These are phyloP conservation scores for Tephrocybe sp. DNA, from an alignment of 768 basidiomycete species.

Conservation along the genomic window DNA sequence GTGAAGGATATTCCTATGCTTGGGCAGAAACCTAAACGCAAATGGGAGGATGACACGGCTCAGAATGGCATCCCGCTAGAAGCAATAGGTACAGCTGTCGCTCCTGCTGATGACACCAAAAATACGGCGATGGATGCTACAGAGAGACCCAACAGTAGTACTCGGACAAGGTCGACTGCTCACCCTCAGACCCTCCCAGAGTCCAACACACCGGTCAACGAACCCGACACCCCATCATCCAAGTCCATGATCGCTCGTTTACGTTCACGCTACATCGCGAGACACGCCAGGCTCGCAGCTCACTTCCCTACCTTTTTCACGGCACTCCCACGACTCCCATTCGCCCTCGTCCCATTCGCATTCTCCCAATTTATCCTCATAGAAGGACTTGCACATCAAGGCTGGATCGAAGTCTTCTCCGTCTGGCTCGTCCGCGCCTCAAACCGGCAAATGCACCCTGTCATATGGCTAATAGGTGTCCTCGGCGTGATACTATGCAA, in stretches of 20 bases:
- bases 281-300: constrained; percentile 19
- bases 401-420: constrained; percentile 87
- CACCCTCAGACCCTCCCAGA: neutral
- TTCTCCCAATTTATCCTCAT: constrained; percentile 95
- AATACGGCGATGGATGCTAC: constrained; percentile 9
- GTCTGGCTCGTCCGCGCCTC: constrained; percentile 56
- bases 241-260: constrained; percentile 9
- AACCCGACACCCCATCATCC: neutral
- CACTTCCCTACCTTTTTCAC: constrained; percentile 73
- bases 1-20: constrained; percentile 23
- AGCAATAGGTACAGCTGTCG: neutral
- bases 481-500: constrained; percentile 77
- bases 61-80: neutral
- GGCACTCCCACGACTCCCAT: constrained; percentile 67
- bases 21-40: constrained; percentile 17
- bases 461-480: constrained; percentile 67
- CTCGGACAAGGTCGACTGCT: constrained; percentile 16
- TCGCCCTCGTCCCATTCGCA: constrained; percentile 84
- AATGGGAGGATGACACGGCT: constrained; percentile 9
- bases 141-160: constrained; percentile 4
- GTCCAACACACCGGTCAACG: constrained; percentile 1
- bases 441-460: constrained; percentile 39
- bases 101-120: neutral
- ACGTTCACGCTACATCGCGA: constrained; percentile 2
- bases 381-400: constrained; percentile 73